phyloP scores from a whole-genome alignment of 2,329 filamentous ascomycete genomes.

The Fusarium nurragi region DNA sequence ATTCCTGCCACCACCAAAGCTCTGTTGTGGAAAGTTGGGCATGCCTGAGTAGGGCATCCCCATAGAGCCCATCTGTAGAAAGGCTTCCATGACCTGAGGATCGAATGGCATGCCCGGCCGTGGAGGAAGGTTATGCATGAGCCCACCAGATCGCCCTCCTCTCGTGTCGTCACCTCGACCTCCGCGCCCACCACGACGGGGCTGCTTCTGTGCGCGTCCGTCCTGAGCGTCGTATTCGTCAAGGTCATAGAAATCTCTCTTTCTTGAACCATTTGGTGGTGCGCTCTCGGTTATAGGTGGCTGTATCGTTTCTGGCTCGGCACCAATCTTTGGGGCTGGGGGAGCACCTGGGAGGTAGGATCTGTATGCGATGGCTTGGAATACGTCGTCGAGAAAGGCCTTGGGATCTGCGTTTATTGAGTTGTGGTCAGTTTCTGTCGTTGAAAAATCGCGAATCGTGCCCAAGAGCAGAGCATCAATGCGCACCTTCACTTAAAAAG shows the following conservation, averaged over 20 bases:
- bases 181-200: constrained; percentile 61
- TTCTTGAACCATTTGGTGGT: constrained; percentile 43
- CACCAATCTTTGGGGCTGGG: constrained; percentile 49
- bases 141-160: constrained; percentile 28
- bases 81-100: constrained; percentile 67
- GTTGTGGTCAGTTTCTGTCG: constrained; percentile 18
- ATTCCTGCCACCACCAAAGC: constrained; percentile 36
- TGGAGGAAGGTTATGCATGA: constrained; percentile 29
- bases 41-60: constrained; percentile 55
- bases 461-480: neutral
- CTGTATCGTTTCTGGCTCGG: constrained; percentile 24
- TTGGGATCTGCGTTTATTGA: constrained; percentile 46
- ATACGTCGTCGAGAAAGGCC: constrained; percentile 75
- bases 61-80: constrained; percentile 70
- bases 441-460: neutral
- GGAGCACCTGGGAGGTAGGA: constrained; percentile 66
- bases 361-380: constrained; percentile 70
- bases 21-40: constrained; percentile 51
- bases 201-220: constrained; percentile 66
- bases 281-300: constrained; percentile 30
- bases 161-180: constrained; percentile 40
- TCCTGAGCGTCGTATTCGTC: constrained; percentile 36
- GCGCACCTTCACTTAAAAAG: constrained; percentile 73
- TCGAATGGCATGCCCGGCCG: constrained; percentile 59
- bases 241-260: constrained; percentile 51